Base-by-base conservation (phyloP, 768 basidiomycete species). In the Stropharia rugosoannulata region DNA sequence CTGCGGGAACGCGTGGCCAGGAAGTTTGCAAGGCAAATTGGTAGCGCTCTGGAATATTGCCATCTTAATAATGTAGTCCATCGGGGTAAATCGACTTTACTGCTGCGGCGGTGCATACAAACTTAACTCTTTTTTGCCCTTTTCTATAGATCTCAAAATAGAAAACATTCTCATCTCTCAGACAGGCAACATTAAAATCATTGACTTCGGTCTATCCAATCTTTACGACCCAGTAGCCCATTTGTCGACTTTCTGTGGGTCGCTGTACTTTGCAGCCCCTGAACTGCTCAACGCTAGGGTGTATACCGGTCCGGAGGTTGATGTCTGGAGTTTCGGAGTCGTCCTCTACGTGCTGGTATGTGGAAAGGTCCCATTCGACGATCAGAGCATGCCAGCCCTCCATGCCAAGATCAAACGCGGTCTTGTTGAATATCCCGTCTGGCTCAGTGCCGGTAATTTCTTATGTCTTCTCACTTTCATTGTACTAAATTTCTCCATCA, bases 331-430 rank as follows among this genome's bases (percentile, higher is more conserved):
- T 66, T 98, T 99, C 61, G 96, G 97, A 9, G 95, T 99, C 61
- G 97, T 99, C 5, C 82, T 99, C 22, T 98, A 98, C 64, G 95
- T 97, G 16, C 81, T 99, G 49, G 95, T 99, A 0, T 99, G 96
- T 67, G 97, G 97, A 46, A 98, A 97, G 73, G 97, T 99, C 3
- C 96, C 97, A 0, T 98, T 99, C 68, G 97, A 99, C 65, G 97
- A 99, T 69, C 94, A 98, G 72, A 95, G 90, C 68, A 99, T 98
- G 97, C 96, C 97, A 1, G 97, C 97, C 0, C 75, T 99, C 51
- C 97, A 98, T 68, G 97, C 97, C 22, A 99, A 98, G 76, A 99
- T 99, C 73, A 99, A 99, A 71, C 86, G 95, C 4, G 96, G 97
- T 0, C 74, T 95, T 39, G 95, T 98, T 32, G 97, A 99, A 66